phyloP scores from a whole-genome alignment of 768 basidiomycete species.

The Rhodotorula graminis region DNA sequence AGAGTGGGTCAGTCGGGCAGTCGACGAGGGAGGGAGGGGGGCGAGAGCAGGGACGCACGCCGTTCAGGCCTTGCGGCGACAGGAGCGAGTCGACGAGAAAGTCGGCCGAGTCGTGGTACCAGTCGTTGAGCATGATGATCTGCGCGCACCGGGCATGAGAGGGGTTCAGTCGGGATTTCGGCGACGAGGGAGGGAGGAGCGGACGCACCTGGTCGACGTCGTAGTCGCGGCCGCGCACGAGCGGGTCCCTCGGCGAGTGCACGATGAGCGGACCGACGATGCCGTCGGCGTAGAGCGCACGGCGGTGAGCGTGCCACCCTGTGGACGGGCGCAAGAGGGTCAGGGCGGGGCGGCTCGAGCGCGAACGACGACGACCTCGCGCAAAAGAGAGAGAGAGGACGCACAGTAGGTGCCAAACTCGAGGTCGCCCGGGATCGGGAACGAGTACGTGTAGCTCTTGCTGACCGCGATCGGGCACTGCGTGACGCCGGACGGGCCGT shows the following conservation, averaged over 20 bases:
- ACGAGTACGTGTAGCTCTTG: conserved; percentile 41
- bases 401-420: conserved; percentile 1
- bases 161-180: no score
- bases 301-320: conserved; percentile 42
- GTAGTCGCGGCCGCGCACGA: conserved; percentile 40
- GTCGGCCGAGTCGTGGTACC: conserved; percentile 24
- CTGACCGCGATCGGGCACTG: conserved; percentile 42
- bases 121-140: conserved; percentile 11
- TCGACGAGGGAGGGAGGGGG: background rate
- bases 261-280: conserved; percentile 32
- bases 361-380: background rate
- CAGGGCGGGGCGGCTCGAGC: background rate
- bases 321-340: no score
- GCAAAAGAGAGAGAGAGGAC: background rate
- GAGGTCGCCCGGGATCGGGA: conserved; percentile 29
- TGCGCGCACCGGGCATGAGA: conserved; percentile 5
- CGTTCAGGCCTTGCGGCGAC: conserved; percentile 29
- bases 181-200: background rate
- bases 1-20: background rate
- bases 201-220: conserved; percentile 41
- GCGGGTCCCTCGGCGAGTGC: conserved; percentile 34
- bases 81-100: conserved; percentile 28
- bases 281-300: conserved; percentile 40
- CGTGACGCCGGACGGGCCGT: conserved; percentile 3
- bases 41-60: conserved; percentile 10